These are phyloP conservation scores for Elsinoe fawcettii DNA, from an alignment of 2,329 filamentous ascomycete genomes.

Conservation along the genomic window DNA sequence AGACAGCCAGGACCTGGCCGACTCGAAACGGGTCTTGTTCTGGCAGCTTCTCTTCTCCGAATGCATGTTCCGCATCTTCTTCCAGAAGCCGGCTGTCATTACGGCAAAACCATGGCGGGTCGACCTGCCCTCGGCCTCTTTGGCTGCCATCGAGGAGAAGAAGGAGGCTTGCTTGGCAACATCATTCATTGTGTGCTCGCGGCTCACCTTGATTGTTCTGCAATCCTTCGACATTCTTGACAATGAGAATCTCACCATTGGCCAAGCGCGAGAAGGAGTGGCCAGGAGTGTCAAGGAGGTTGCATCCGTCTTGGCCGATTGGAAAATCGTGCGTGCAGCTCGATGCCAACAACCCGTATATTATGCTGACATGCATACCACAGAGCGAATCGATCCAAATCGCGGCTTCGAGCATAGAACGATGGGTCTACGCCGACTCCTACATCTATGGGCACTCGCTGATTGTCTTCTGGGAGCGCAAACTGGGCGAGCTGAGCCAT, in stretches of 20 bases:
- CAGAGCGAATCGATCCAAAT: slow-evolving; percentile 8
- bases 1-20: background rate
- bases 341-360: too few species aligned
- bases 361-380: background rate
- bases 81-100: slow-evolving; percentile 1
- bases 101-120: slow-evolving; percentile 10
- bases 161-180: background rate
- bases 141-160: background rate
- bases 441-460: slow-evolving; percentile 4
- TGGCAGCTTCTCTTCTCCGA: slow-evolving; percentile 10
- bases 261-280: background rate
- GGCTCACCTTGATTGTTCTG: background rate
- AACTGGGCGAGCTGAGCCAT: slow-evolving; percentile 8
- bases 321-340: background rate
- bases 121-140: background rate
- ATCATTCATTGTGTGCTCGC: background rate
- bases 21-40: slow-evolving; percentile 5
- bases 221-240: background rate
- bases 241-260: background rate
- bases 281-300: background rate
- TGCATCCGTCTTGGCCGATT: background rate
- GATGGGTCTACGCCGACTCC: slow-evolving; percentile 2
- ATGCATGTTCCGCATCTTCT: slow-evolving; percentile 9
- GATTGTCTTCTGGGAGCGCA: slow-evolving; percentile 9
- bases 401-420: background rate